phyloP scores from a whole-genome alignment of 305 asterid genomes.

The Fraxinus dipetala region DNA sequence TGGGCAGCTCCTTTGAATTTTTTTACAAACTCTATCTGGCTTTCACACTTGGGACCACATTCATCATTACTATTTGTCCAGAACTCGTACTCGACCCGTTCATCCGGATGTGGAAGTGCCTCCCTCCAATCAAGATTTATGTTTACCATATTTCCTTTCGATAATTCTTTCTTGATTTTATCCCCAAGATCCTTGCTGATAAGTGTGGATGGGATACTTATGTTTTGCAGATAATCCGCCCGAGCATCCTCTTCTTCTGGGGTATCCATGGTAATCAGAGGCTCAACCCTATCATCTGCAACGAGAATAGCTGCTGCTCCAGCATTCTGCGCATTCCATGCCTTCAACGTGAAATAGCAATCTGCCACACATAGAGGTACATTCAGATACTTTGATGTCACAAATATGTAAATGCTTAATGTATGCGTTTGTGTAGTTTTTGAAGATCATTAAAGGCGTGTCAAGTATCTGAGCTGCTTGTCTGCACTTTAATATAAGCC shows the following conservation, averaged over 20 bases:
- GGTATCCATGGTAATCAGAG: conserved; percentile 92
- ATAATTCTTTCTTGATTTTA: conserved; percentile 59
- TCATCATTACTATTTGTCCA: conserved; percentile 97
- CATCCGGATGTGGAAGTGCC: conserved; percentile 97
- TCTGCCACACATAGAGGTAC: conserved; percentile 39
- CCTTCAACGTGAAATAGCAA: conserved; percentile 84
- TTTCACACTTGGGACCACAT: conserved; percentile 87
- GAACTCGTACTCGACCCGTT: conserved; percentile 89
- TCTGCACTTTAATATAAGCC: neutral
- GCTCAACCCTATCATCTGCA: conserved; percentile 74
- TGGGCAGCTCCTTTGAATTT: conserved; percentile 93
- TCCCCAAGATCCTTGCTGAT: conserved; percentile 88
- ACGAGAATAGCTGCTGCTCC: conserved; percentile 98
- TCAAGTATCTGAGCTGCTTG: neutral
- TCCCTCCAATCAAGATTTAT: conserved; percentile 92
- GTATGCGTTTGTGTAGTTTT: neutral
- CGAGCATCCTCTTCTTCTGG: conserved; percentile 70
- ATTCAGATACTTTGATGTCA: neutral
- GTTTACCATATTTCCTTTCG: conserved; percentile 69
- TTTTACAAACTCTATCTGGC: conserved; percentile 78
- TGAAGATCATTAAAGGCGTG: neutral
- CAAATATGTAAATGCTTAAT: neutral
- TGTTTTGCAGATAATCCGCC: conserved; percentile 72
- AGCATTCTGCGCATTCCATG: conserved; percentile 93
- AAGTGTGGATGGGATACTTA: conserved; percentile 82